These are phyloP conservation scores for Colletotrichum sp. DNA, from an alignment of 2,329 filamentous ascomycete genomes.

Conservation along the genomic window DNA sequence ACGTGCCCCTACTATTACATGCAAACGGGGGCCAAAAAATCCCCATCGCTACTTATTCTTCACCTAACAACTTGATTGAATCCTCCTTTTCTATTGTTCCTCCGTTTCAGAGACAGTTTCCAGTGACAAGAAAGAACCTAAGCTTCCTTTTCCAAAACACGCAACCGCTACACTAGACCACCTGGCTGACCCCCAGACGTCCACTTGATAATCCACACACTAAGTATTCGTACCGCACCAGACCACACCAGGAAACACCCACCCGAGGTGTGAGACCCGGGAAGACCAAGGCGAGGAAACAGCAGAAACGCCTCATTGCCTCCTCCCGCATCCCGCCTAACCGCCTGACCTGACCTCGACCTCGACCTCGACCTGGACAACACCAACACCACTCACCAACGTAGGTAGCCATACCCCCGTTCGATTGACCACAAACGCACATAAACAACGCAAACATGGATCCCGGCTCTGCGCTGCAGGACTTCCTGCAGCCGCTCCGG, in stretches of 20 bases:
- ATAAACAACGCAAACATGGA: background rate
- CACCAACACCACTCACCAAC: background rate
- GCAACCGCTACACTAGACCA: background rate
- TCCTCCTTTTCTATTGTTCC: background rate
- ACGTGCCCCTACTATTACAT: background rate
- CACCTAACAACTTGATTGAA: background rate
- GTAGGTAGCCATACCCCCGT: background rate
- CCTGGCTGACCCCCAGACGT: background rate
- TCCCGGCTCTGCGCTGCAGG: constrained; percentile 25
- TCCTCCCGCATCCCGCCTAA: background rate
- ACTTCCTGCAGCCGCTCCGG: constrained; percentile 56
- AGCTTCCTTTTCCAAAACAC: background rate
- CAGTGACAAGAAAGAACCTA: background rate
- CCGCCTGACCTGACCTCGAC: background rate
- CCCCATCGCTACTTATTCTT: background rate
- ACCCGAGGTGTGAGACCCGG: background rate
- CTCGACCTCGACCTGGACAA: background rate
- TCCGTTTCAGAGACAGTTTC: background rate
- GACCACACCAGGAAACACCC: background rate
- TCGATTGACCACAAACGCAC: background rate
- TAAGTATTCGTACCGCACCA: background rate
- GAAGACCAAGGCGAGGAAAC: background rate
- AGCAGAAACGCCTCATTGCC: background rate
- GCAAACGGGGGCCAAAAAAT: background rate
- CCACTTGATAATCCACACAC: background rate